Conservation (phyloP, 2,329 filamentous ascomycete species). For the Leptodontidium sp. region DNA sequence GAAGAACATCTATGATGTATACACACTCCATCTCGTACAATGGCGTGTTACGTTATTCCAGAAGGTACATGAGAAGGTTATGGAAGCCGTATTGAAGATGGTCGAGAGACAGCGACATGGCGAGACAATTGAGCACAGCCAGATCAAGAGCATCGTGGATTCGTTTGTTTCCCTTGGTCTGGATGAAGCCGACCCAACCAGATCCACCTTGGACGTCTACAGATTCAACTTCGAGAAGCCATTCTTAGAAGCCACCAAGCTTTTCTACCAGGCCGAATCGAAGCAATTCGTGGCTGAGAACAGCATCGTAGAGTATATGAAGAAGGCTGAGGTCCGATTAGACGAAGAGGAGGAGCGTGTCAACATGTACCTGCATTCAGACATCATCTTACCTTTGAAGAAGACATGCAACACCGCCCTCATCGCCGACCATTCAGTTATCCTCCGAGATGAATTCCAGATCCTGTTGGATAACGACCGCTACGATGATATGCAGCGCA, state of each 20-base stretch:
- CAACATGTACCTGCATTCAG: slow-evolving; percentile 86
- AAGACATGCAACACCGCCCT: slow-evolving; percentile 88
- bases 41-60: slow-evolving; percentile 94
- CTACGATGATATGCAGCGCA: slow-evolving; percentile 92
- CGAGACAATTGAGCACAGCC: slow-evolving; percentile 95
- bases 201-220: slow-evolving; percentile 96
- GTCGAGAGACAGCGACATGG: slow-evolving; percentile 97
- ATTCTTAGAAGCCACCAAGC: slow-evolving; percentile 83
- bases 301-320: slow-evolving; percentile 99
- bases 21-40: slow-evolving; percentile 93
- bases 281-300: slow-evolving; percentile 96
- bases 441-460: slow-evolving; percentile 97
- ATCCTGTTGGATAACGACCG: slow-evolving; percentile 91
- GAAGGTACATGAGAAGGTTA: slow-evolving; percentile 84
- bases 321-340: slow-evolving; percentile 91
- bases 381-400: slow-evolving; percentile 86
- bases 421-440: slow-evolving; percentile 83
- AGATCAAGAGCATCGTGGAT: slow-evolving; percentile 97
- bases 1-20: slow-evolving; percentile 97
- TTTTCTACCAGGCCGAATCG: slow-evolving; percentile 92
- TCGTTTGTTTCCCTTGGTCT: slow-evolving; percentile 95
- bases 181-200: slow-evolving; percentile 90
- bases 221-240: slow-evolving; percentile 90
- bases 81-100: slow-evolving; percentile 92
- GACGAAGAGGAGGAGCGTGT: slow-evolving; percentile 96